Conservation (phyloP, 257 asterid genomes). For the Ilex asprella region DNA sequence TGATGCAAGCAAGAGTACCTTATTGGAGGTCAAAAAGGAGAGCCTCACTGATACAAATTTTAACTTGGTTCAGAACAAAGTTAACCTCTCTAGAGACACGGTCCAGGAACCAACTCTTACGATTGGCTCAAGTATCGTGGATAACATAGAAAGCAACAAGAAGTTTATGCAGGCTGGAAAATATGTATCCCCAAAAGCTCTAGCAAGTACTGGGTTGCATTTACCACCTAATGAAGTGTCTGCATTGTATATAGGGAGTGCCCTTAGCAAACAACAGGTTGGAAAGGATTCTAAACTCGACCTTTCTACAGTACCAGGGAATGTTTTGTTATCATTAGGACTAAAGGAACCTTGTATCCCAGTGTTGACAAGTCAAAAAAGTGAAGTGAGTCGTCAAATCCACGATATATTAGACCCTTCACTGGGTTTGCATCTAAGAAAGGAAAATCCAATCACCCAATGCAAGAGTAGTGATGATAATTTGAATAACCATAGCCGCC, state of each 20-base stretch:
- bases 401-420: slow-evolving; percentile 35
- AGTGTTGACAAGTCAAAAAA: slow-evolving; percentile 17
- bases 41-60: not conserved
- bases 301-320: slow-evolving; percentile 25
- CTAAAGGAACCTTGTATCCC: slow-evolving; percentile 24
- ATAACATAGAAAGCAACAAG: slow-evolving; percentile 17
- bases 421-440: slow-evolving; percentile 38
- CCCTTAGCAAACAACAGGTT: slow-evolving; percentile 20
- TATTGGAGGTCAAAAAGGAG: slow-evolving; percentile 28
- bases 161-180: slow-evolving; percentile 22
- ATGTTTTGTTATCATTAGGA: slow-evolving; percentile 36
- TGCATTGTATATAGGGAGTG: slow-evolving; percentile 29
- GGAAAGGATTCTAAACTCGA: slow-evolving; percentile 23
- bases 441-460: slow-evolving; percentile 22
- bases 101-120: slow-evolving; percentile 19
- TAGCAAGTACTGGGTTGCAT: slow-evolving; percentile 5
- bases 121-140: slow-evolving; percentile 19
- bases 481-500: slow-evolving; percentile 16
- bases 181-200: slow-evolving; percentile 17
- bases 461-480: slow-evolving; percentile 18
- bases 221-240: slow-evolving; percentile 8
- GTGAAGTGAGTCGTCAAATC: slow-evolving; percentile 12
- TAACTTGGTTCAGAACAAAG: slow-evolving; percentile 10
- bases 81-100: slow-evolving; percentile 17
- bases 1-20: slow-evolving; percentile 28